Base-by-base conservation (phyloP, 805 yeast genomes). In the Kodamaea kakaduensis region DNA sequence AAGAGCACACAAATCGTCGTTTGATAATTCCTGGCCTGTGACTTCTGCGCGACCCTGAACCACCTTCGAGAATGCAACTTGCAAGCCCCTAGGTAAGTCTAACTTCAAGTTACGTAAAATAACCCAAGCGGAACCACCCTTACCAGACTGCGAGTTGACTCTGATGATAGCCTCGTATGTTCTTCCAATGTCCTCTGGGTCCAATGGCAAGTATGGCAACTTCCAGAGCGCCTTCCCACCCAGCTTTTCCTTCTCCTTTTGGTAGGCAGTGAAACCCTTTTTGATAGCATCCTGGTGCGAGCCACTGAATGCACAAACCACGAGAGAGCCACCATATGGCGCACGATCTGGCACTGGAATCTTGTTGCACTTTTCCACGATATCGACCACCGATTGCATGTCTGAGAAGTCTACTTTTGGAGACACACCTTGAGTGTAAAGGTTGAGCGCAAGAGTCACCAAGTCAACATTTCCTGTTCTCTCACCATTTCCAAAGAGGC, bases 151-250 rank as follows among this genome's bases (percentile, higher is more conserved):
- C 9, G 93, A 84, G 61, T 84, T 84, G 56, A 84, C 93, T 54
- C 95, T 77, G 48, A 84, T 84, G 37, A 85, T 84, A n/a, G 94
- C 93, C 61, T 85, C 95, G 63, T 85, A 85, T n/a, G 82, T 82
- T 58, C 93, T 76, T 34, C 94, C 94, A 49, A 84, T 80, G 56
- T 85, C 94, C 47, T 75, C 69, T 30, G 95, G 95, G 54, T 84
- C 95, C 52, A 85, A 69, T 18, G 95, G 94, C 47, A 84, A 70
- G 61, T 84, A 84, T 13, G 95, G 95, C 40, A 84, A 68, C 48
- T 73, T 68, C 95, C 94, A 84, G 34, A 56, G 58, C 27, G 61
- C 62, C 16, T 60, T 52, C 17, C 58, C 56, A 17, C 37, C 37
- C 15, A 25, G 31, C 32, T 22, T 27, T 17, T 12, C 21, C 27